Percentiles rank a stretch among this genome's conserved stretches.
phyloP scores from a whole-genome alignment of 2,329 filamentous ascomycete genomes.

The Trichoderma pleuroti region DNA sequence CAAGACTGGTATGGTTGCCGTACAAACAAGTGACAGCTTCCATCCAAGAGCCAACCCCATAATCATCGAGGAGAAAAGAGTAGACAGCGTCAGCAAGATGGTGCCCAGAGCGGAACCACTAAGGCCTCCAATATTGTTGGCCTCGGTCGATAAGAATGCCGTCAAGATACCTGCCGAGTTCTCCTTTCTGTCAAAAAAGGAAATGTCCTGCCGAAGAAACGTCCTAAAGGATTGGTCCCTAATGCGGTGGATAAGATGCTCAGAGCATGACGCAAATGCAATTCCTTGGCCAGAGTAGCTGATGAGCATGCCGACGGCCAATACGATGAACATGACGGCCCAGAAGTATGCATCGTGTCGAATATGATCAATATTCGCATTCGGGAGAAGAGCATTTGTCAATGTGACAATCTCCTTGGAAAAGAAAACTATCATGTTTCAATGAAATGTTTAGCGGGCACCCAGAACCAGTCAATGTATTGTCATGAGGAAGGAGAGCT shows the following conservation, averaged over 20 bases:
- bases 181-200: conserved; percentile 85
- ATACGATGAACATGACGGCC: conserved; percentile 83
- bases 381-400: conserved; percentile 48
- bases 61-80: conserved; percentile 68
- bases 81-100: conserved; percentile 74
- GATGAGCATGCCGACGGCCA: conserved; percentile 70
- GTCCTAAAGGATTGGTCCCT: conserved; percentile 78
- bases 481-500: too few relatives aligned
- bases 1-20: conserved; percentile 72
- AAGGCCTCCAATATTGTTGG: conserved; percentile 82
- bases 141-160: conserved; percentile 83
- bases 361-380: conserved; percentile 53
- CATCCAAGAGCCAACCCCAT: conserved; percentile 75
- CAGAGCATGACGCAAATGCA: conserved; percentile 80
- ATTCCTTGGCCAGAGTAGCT: conserved; percentile 66
- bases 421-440: conserved; percentile 61
- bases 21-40: conserved; percentile 83
- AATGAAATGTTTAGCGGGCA: not conserved
- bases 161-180: conserved; percentile 88
- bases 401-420: conserved; percentile 79
- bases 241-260: conserved; percentile 77
- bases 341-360: conserved; percentile 76
- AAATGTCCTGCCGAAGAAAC: conserved; percentile 88
- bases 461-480: not conserved
- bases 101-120: conserved; percentile 86